Conservation (phyloP, 768 basidiomycete genomes). For the Lactifluus piperatus region DNA sequence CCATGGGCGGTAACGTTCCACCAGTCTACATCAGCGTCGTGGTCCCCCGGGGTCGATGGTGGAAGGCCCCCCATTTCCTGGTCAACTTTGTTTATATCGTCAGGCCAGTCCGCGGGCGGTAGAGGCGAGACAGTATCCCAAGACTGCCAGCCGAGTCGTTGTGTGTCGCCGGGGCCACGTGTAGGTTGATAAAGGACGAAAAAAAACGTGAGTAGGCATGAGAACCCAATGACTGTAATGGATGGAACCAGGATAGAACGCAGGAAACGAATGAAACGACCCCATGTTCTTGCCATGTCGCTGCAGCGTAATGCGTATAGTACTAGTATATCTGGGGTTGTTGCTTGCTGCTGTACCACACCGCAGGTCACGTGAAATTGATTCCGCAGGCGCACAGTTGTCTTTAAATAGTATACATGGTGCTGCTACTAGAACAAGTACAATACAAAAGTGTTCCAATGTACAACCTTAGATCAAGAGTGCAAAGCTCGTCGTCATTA, state of each 20-base stretch:
- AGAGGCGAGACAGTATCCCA: slow-evolving; percentile 60
- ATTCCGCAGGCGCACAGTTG: neutral
- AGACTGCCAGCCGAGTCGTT: slow-evolving; percentile 81
- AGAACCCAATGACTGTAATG: slow-evolving; percentile 55
- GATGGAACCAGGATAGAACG: slow-evolving; percentile 51
- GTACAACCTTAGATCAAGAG: neutral
- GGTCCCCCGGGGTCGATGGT: slow-evolving; percentile 6
- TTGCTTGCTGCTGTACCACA: neutral
- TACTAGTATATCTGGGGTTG: too few relatives aligned
- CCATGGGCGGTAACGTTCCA: slow-evolving; percentile 47
- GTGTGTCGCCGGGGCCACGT: slow-evolving; percentile 57
- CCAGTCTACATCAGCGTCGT: slow-evolving; percentile 56
- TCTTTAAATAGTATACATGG: neutral
- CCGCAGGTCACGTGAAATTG: neutral
- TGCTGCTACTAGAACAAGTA: neutral
- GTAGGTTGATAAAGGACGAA: slow-evolving; percentile 79
- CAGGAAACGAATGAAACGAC: slow-evolving; percentile 39
- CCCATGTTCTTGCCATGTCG: slow-evolving; percentile 24
- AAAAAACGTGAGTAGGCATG: slow-evolving; percentile 61
- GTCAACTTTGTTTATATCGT: slow-evolving; percentile 21
- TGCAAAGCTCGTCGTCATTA: neutral
- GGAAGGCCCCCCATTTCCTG: slow-evolving; percentile 1
- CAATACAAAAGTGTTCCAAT: neutral
- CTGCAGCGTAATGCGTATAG: too few relatives aligned
- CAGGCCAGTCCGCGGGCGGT: slow-evolving; percentile 5